Base-by-base conservation (phyloP, 2,329 filamentous ascomycete species). In the Monilinia aucupariae region DNA sequence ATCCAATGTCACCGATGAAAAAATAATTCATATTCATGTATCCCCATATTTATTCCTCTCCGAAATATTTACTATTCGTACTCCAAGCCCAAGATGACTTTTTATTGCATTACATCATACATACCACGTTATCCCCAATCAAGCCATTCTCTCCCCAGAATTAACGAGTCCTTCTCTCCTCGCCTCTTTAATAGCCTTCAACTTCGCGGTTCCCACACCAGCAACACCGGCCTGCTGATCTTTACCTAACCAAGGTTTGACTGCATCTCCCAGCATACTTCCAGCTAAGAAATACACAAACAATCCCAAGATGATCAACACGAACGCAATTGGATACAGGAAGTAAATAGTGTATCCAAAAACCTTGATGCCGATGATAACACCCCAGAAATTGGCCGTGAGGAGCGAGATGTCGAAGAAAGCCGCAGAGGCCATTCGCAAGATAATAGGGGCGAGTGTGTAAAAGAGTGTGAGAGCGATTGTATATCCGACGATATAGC, bases 371-470 rank as follows among this genome's bases (percentile, higher is more conserved):
- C 94, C 94, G 70, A 99, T 93, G 69, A 96, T 89, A 66, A 96
- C 89, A 68, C 92, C 92, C 94, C 94, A 99, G 79, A 97, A 97
- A 78, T 96, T 97, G 70, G 87, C 91, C 2, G 94, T 97, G 65
- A 99, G 81, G 68, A 99, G 80, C 9, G 89, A 93, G 72, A 97
- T 96, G 76, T 99, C 96, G 80, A 97, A 96, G 78, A 99, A 97
- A 25, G 92, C 93, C 3, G 94, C 94, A 20, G 85, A 90, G 34
- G 89, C 89, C 79, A 97, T 89, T 68, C 94, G 90, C 77, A 97
- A 87, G 67, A 99, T 82, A 61, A 97, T 78, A 0, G 94, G 94
- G 0, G 90, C 92, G 3, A 94, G 80, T 9, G 87, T 86, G 80
- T 99, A 99, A 78, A 99, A 99, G 64, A 94, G 78, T 61, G 83